Percentiles rank a stretch among this genome's conserved stretches.
These are phyloP conservation scores for Phytophthora idaei DNA, from an alignment of 352 stramenopile species.

Conservation along the genomic window DNA sequence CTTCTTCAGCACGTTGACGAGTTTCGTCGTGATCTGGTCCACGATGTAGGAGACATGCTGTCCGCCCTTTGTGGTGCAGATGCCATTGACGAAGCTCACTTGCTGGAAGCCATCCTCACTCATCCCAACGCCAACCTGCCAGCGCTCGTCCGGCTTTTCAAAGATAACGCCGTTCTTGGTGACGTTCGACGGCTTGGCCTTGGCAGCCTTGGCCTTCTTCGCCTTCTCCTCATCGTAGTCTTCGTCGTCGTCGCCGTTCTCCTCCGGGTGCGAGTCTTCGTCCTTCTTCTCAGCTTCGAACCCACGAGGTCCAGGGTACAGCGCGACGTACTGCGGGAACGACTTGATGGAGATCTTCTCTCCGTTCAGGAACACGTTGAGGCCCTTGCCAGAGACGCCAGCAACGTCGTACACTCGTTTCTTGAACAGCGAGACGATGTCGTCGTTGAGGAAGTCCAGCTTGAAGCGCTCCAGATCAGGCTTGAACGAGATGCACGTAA, in stretches of 20 bases:
- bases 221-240: constrained; percentile 36
- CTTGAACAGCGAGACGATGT: constrained; percentile 96
- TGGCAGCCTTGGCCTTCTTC: constrained; percentile 35
- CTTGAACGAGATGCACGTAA: constrained; percentile 96
- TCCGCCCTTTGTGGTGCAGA: constrained; percentile 96
- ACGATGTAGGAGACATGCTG: constrained; percentile 96
- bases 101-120: constrained; percentile 95
- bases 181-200: constrained; percentile 40
- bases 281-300: constrained; percentile 42
- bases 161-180: constrained; percentile 82
- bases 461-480: constrained; percentile 95
- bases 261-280: constrained; percentile 35
- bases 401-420: constrained; percentile 97
- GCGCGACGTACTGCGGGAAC: constrained; percentile 94
- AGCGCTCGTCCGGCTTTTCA: constrained; percentile 93
- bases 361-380: constrained; percentile 96
- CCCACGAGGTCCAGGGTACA: constrained; percentile 77
- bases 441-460: constrained; percentile 90
- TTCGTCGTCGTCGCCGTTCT: constrained; percentile 37
- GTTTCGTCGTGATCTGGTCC: constrained; percentile 89
- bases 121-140: constrained; percentile 93
- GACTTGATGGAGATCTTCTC: constrained; percentile 92
- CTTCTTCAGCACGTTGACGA: constrained; percentile 93
- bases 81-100: constrained; percentile 98
- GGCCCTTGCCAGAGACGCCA: constrained; percentile 91